Conservation (phyloP, 163 green algal genomes). For the Coccomyxa subellipsoidea region DNA sequence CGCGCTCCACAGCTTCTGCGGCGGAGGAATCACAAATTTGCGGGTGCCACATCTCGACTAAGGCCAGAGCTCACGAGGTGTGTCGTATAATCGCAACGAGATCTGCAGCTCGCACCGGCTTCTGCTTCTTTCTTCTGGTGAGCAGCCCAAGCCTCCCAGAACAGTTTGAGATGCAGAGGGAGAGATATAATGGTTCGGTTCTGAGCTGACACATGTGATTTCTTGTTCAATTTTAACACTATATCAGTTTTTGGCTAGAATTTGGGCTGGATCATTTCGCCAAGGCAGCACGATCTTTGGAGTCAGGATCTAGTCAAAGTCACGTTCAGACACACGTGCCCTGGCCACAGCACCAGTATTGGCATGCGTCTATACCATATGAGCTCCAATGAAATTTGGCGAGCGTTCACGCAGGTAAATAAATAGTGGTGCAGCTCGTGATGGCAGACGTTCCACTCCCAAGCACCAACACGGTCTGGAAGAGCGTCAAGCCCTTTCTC, state of each 20-base stretch:
- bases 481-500: conserved; percentile 85
- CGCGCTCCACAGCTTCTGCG: neutral
- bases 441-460: neutral
- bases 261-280: too few relatives aligned
- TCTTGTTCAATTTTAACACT: too few relatives aligned
- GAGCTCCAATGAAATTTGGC: too few relatives aligned
- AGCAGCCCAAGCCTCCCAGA: neutral
- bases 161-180: neutral
- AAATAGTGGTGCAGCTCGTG: too few relatives aligned
- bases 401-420: too few relatives aligned
- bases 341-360: neutral
- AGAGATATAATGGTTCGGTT: too few relatives aligned
- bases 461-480: conserved; percentile 2
- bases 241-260: too few relatives aligned
- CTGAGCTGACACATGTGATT: too few relatives aligned
- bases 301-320: neutral
- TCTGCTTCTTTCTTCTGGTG: neutral
- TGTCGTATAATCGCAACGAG: neutral
- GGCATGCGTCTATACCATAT: neutral
- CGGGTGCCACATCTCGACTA: neutral
- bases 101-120: neutral
- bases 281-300: neutral
- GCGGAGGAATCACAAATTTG: neutral
- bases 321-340: neutral
- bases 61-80: neutral